Evolutionary conservation across 1,139 yeast species (phyloP), one percentile per base, ranked within the genome.

Genomic region (Yamadazyma epiphylla): DNA sequence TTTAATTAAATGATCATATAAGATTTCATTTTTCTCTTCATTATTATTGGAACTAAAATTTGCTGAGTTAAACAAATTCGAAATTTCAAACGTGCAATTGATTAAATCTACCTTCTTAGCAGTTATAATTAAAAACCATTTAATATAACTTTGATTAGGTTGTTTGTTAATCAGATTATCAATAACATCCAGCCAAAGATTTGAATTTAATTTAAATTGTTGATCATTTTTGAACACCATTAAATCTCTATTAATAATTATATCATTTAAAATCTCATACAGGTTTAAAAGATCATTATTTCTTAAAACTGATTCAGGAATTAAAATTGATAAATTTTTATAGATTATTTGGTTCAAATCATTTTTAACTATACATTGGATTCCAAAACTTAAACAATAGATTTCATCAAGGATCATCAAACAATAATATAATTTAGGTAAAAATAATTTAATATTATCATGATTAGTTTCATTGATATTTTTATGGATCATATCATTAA

Each of bases 371-470:
- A 39, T 34, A 19, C 69, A 65, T 25, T 79, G 82, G 1, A 66
- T 60, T 1, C 87, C 88, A 55, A 70, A 78, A 26, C 74, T 65
- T 22, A 81, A 53, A 15, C 80, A 55, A 41, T 75, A 77, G 21
- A 78, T 48, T 15, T 72, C 62, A 48, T 80, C 87, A 30, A 82
- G 62, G 0, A 77, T 50, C 12, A 64, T 57, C 21, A 78, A 45
- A 22, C 69, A 60, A 28, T 69, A 63, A 45, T 72, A 74, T 15
- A 79, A 55, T 39, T 76, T 67, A 9, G 77, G 73, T 33, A 74
- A 58, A 27, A 67, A 58, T 9, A 70, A 40, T 28, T 62, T 57
- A 32, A 64, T 56, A 33, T 61, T 59, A 39, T 69, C 75, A 31
- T 45, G 48, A 33, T 56, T 54, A 24, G 35, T 32, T 15, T 37